A percentile compares a stretch with the other conserved stretches of the same genome.
Conservation (phyloP, 2,329 filamentous ascomycete genomes). For the Xylaria multiplex region DNA sequence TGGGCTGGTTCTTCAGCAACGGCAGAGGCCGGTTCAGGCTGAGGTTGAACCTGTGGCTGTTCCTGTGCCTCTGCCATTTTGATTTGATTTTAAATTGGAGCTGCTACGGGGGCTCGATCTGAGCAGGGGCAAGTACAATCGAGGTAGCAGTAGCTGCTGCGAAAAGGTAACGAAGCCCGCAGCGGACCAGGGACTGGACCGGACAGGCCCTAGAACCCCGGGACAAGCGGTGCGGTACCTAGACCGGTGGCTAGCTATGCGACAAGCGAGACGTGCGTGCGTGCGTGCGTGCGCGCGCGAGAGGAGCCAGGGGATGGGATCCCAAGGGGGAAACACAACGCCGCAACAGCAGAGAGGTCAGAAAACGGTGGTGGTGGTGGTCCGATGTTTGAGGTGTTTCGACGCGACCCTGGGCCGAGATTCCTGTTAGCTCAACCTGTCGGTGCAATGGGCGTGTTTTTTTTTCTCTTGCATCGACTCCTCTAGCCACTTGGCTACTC, state of each 20-base stretch:
- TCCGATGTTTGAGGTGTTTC: constrained; percentile 50
- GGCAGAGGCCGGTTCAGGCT: constrained; percentile 47
- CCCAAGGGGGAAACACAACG: constrained; percentile 38
- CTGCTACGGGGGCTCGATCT: constrained; percentile 49
- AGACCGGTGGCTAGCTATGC: constrained; percentile 41
- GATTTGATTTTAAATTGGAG: constrained; percentile 53
- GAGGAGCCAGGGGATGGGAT: constrained; percentile 37
- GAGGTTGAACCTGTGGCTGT: constrained; percentile 51
- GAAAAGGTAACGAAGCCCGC: constrained; percentile 49
- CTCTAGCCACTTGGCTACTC: constrained; percentile 43
- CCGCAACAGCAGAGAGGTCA: constrained; percentile 37
- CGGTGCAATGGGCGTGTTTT: constrained; percentile 48
- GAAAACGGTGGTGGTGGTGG: constrained; percentile 44
- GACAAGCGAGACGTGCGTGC: constrained; percentile 39
- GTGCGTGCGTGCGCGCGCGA: constrained; percentile 29
- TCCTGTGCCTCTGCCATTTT: constrained; percentile 51
- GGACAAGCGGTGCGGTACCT: constrained; percentile 39
- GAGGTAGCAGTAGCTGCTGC: constrained; percentile 41
- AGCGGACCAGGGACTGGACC: constrained; percentile 47
- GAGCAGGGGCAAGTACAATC: constrained; percentile 49
- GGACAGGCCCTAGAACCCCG: constrained; percentile 40
- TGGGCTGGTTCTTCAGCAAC: constrained; percentile 48
- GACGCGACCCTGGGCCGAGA: constrained; percentile 52
- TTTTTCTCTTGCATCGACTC: constrained; percentile 43
- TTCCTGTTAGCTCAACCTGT: constrained; percentile 49